Evolutionary conservation across 805 yeast genomes (phyloP), one percentile per base, ranked within the genome.

Genomic region (Starmerella floris): DNA sequence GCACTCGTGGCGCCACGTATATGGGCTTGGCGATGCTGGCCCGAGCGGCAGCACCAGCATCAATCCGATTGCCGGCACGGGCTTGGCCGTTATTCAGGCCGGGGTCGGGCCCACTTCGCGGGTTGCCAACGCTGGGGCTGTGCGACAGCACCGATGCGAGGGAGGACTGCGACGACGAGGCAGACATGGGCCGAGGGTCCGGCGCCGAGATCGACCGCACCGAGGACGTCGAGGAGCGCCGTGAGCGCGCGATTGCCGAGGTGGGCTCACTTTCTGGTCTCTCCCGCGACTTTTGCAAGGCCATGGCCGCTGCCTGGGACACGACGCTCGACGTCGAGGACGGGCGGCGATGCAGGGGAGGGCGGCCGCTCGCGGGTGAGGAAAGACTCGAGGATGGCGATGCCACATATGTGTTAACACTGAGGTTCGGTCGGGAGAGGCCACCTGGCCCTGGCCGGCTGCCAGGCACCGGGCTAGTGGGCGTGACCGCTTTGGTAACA

Each of bases 41-140:
- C 2, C 50, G 40, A 8, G 54, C 54, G 2, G 55, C 55, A 3
- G 54, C 54, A 13, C 43, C 45, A 10, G 51, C 51, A 28, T 13
- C n/a, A n/a, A n/a, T n/a, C n/a, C n/a, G n/a, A n/a, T n/a, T n/a
- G n/a, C n/a, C n/a, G n/a, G n/a, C n/a, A n/a, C n/a, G n/a, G n/a
- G n/a, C n/a, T n/a, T 8, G 27, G 27, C 27, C 27, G 27, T 11
- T 25, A 11, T 25, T 25, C 27, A 25, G 27, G 27, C 27, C 27
- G 27, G 11, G 11, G 27, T 25, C 11, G 11, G 11, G 27, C 11
- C 27, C 11, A 11, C 27, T 25, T 11, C 8, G 27, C 27, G 11
- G 27, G 27, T 11, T 25, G n/a, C n/a, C n/a, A n/a, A n/a, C n/a
- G n/a, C n/a, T n/a, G n/a, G n/a, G n/a, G n/a, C n/a, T n/a, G n/a